phyloP scores from a whole-genome alignment of 768 basidiomycete species.

The Dioszegia crocea region DNA sequence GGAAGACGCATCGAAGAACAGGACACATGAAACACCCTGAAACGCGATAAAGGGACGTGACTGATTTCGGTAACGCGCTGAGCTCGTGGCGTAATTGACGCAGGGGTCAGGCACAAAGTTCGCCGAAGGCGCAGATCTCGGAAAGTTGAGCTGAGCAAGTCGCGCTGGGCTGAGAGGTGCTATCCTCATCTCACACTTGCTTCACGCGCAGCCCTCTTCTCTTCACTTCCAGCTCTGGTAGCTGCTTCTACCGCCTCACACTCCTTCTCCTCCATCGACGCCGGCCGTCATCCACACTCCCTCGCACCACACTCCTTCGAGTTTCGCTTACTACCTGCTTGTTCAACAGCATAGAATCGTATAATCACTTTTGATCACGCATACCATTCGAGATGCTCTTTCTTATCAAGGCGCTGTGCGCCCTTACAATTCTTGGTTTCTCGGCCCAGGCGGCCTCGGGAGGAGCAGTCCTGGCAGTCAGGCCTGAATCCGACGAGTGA shows the following conservation, averaged over 20 bases:
- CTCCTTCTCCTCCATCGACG: background rate
- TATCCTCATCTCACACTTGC: too few relatives aligned
- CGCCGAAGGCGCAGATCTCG: background rate
- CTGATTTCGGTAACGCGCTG: background rate
- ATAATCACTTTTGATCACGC: too few relatives aligned
- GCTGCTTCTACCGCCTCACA: background rate
- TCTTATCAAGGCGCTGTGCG: slow-evolving; percentile 6
- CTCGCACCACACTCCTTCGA: background rate
- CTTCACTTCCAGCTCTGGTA: background rate
- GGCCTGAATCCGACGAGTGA: slow-evolving; percentile 8
- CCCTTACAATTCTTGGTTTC: background rate
- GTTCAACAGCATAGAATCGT: too few relatives aligned
- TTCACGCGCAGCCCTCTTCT: background rate
- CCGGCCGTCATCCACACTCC: background rate
- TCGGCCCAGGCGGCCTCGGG: background rate
- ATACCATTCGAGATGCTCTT: background rate
- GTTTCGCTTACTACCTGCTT: background rate
- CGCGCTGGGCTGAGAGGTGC: too few relatives aligned
- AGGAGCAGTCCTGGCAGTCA: background rate
- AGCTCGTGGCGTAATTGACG: background rate
- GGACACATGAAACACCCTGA: too few relatives aligned
- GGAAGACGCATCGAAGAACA: too few relatives aligned
- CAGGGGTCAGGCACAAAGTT: background rate
- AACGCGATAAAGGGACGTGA: background rate
- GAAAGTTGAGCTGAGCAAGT: too few relatives aligned